phyloP scores from a whole-genome alignment of 352 stramenopile species.

The Phytophthora multivora region DNA sequence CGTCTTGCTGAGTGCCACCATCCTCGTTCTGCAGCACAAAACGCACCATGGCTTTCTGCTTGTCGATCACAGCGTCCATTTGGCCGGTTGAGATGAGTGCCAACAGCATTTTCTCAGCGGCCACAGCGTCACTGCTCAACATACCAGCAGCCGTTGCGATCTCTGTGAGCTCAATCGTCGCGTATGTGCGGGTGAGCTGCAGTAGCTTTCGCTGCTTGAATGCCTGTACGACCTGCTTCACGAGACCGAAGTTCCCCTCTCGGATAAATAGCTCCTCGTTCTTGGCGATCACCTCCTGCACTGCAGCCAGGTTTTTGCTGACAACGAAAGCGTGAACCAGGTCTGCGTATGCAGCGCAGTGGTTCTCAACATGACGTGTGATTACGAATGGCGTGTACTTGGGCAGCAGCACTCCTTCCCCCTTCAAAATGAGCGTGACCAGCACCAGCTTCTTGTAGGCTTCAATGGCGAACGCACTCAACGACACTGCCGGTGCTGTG shows the following conservation, averaged over 20 bases:
- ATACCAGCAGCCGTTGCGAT: slow-evolving; percentile 58
- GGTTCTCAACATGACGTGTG: slow-evolving; percentile 66
- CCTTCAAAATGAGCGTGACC: slow-evolving; percentile 62
- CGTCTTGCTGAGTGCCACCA: slow-evolving; percentile 21
- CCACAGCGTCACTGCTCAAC: slow-evolving; percentile 32
- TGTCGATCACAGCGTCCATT: slow-evolving; percentile 73
- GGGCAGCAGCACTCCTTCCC: slow-evolving; percentile 58
- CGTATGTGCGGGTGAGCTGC: slow-evolving; percentile 79
- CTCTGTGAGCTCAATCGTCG: slow-evolving; percentile 71
- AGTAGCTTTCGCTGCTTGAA: slow-evolving; percentile 77
- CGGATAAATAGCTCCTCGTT: slow-evolving; percentile 55
- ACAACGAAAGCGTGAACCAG: slow-evolving; percentile 60
- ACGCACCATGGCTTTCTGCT: slow-evolving; percentile 78
- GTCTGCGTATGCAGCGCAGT: slow-evolving; percentile 66
- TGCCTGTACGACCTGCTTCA: slow-evolving; percentile 73
- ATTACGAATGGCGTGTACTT: slow-evolving; percentile 87
- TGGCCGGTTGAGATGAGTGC: slow-evolving; percentile 54
- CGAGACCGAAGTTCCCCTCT: slow-evolving; percentile 77
- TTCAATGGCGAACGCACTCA: slow-evolving; percentile 84
- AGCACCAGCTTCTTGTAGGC: slow-evolving; percentile 86
- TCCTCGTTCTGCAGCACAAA: slow-evolving; percentile 76
- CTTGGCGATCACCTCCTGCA: slow-evolving; percentile 42
- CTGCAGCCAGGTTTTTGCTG: slow-evolving; percentile 40
- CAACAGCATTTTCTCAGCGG: slow-evolving; percentile 70
- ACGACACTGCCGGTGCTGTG: slow-evolving; percentile 67